Conservation (phyloP, 2,329 filamentous ascomycete genomes). For the Aureobasidium subglaciale region DNA sequence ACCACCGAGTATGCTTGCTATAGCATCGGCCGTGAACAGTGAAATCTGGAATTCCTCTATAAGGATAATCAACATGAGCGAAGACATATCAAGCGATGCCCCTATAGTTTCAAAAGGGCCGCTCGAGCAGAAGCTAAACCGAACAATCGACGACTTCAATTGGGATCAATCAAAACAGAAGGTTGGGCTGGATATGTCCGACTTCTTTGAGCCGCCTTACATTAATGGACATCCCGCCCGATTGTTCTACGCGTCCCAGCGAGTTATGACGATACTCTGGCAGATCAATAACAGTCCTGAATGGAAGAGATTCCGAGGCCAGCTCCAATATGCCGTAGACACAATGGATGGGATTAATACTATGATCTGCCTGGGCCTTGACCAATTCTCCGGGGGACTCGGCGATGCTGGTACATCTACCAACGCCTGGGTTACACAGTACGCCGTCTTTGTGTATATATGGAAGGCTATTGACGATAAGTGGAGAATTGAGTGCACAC, state of each 20-base stretch:
- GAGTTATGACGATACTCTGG: neutral
- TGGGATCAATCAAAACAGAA: no score
- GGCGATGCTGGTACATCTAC: neutral
- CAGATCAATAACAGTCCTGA: neutral
- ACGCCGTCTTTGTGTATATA: neutral
- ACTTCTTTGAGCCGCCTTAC: no score
- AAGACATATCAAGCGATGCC: no score
- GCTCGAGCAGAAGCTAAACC: no score
- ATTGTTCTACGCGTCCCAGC: neutral
- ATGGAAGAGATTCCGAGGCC: neutral
- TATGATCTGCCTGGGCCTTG: neutral
- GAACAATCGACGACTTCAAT: no score
- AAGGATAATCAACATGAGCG: no score
- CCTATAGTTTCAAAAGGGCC: no score
- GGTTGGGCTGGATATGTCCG: no score
- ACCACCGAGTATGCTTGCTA: no score
- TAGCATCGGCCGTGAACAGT: no score
- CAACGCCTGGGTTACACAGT: neutral
- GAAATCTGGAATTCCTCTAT: no score
- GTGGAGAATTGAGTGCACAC: neutral
- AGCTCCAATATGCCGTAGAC: neutral
- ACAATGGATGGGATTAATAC: neutral
- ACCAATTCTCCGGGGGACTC: neutral
- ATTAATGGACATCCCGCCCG: no score
- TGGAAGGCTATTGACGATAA: neutral